Evolutionary conservation across 495 filamentous ascomycete species (phyloP), one percentile per base, ranked within the genome.

Genomic region (Penicillium daleae): DNA sequence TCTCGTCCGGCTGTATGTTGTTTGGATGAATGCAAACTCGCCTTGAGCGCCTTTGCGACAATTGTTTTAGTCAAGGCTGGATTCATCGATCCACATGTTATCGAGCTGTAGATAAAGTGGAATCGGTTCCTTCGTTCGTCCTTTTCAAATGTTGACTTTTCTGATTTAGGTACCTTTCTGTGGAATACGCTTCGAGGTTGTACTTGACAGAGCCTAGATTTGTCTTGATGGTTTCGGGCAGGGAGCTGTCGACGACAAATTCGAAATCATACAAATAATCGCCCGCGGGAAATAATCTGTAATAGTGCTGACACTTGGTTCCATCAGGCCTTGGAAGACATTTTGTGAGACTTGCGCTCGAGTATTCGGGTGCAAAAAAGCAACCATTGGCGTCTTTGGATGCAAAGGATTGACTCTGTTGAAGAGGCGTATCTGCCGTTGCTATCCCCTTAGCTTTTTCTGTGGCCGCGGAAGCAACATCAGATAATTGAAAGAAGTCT

Each of bases 181-280:
- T 15, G 13, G 35, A 39, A 39, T 39, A 17, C 35, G 35, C 52
- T 35, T 55, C 31, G 2, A 55, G 17, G 19, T 7, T 9, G 10
- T 55, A 55, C 17, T 22, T 4, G 12, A 39, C 21, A 55, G 31
- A 55, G 15, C 17, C 17, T 6, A 39, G 17, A 10, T 35, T 5
- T 22, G 52, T 55, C 31, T 37, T 22, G 9, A 55, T 55, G 31
- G 31, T 55, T 21, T 55, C n/a, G 2, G 52, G 31, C 10, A 55
- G 52, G 0, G 52, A 55, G 21, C 33, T 21, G 2, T 35, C 31
- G 1, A 55, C 31, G 52, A 55, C 17, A 22, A 55, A 55, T 37
- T 55, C 52, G 21, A 55, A 55, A 26, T 35, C 21, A 21, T 35
- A 55, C 17, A 19, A 4, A 22, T 55, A 39, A 32, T 55, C 29